phyloP scores from a whole-genome alignment of 768 basidiomycete species.

The Lactifluus subvellereus region DNA sequence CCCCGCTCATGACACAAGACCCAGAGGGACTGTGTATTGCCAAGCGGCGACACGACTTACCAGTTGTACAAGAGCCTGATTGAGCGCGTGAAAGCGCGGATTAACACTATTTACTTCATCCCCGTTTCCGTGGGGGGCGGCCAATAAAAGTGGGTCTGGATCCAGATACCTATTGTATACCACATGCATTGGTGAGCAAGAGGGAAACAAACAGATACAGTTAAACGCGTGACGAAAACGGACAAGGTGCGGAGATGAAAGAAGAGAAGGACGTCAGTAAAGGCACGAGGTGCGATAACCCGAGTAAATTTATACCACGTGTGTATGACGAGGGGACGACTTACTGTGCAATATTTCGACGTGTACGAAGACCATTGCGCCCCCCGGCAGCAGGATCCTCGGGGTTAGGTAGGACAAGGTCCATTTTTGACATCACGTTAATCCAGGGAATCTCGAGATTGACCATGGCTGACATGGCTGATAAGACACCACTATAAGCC shows the following conservation, averaged over 20 bases:
- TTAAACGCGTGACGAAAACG: conserved; percentile 14
- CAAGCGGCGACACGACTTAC: conserved; percentile 42
- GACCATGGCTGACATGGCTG: conserved; percentile 99
- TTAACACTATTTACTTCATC: conserved; percentile 51
- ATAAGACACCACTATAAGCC: conserved; percentile 72
- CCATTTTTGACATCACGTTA: conserved; percentile 99
- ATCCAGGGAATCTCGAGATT: conserved; percentile 96
- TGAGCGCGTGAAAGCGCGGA: conserved; percentile 87
- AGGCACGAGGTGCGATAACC: conserved; percentile 13
- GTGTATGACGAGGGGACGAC: conserved; percentile 24
- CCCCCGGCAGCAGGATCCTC: conserved; percentile 52
- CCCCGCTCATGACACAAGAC: conserved; percentile 3
- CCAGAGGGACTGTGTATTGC: conserved; percentile 1
- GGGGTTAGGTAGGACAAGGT: conserved; percentile 68
- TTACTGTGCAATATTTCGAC: conserved; percentile 80
- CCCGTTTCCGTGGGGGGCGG: conserved; percentile 50
- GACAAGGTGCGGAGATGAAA: conserved; percentile 24
- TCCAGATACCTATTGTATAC: conserved; percentile 65
- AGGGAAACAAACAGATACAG: conserved; percentile 17
- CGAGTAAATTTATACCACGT: conserved; percentile 18
- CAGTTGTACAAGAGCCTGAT: conserved; percentile 91
- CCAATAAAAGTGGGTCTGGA: conserved; percentile 86
- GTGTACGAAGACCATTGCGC: conserved; percentile 65
- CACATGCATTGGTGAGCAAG: conserved; percentile 13
- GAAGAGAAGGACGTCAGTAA: conserved; percentile 21